Percentiles rank a stretch among this genome's conserved stretches.
Conservation (phyloP, 768 basidiomycete genomes). For the Inosperma sp. region DNA sequence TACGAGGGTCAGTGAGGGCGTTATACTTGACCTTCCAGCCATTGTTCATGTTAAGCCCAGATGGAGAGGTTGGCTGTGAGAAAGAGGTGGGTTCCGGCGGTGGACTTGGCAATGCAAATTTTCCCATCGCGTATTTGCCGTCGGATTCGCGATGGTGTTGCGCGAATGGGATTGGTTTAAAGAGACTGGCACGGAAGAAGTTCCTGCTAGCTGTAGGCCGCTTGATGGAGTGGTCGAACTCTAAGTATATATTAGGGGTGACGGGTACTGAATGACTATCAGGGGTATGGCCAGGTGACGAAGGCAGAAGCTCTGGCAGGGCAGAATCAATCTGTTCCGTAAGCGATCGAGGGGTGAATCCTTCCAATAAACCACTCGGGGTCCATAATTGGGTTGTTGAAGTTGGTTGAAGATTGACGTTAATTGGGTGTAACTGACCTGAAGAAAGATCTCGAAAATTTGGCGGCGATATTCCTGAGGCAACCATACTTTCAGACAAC, state of each 20-base stretch:
- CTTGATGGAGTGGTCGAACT: slow-evolving; percentile 23
- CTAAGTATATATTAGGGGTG: slow-evolving; percentile 52
- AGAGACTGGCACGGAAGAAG: slow-evolving; percentile 29
- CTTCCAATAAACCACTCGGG: slow-evolving; percentile 25
- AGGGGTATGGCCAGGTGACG: slow-evolving; percentile 51
- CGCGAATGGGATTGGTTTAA: slow-evolving; percentile 75
- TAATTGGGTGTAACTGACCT: slow-evolving; percentile 6
- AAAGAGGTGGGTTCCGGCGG: slow-evolving; percentile 42
- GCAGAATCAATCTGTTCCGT: slow-evolving; percentile 22
- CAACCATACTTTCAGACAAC: background rate
- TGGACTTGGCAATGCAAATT: slow-evolving; percentile 66
- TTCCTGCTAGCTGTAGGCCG: slow-evolving; percentile 20
- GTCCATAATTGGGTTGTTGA: slow-evolving; percentile 20
- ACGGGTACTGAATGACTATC: slow-evolving; percentile 43
- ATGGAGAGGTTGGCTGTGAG: slow-evolving; percentile 17
- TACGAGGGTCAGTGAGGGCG: slow-evolving; percentile 64
- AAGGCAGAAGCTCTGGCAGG: slow-evolving; percentile 41
- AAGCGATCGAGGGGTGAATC: slow-evolving; percentile 27
- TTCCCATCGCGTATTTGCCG: slow-evolving; percentile 70
- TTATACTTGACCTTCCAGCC: slow-evolving; percentile 54
- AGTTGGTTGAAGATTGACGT: slow-evolving; percentile 13
- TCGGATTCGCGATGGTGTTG: slow-evolving; percentile 57
- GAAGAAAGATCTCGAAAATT: slow-evolving; percentile 8
- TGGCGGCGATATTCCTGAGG: slow-evolving; percentile 12
- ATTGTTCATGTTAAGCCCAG: slow-evolving; percentile 8